A percentile compares a stretch with the other conserved stretches of the same genome.
These are phyloP conservation scores for Saturnispora mendoncae DNA, from an alignment of 805 yeast species.

Conservation along the genomic window DNA sequence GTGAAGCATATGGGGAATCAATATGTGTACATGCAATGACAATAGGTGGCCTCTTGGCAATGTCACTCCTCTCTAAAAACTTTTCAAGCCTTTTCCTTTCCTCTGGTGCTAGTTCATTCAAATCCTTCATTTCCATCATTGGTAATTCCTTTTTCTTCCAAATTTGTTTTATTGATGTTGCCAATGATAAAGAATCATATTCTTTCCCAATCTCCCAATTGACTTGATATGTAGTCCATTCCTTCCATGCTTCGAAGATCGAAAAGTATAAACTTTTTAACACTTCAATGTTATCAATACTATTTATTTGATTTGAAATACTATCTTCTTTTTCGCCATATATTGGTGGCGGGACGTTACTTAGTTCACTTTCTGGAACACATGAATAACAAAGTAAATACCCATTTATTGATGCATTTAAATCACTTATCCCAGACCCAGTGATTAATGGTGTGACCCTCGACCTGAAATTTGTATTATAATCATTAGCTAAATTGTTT, in stretches of 20 bases:
- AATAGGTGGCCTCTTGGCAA: conserved; percentile 47
- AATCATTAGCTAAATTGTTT: conserved; percentile 35
- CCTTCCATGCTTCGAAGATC: conserved; percentile 66
- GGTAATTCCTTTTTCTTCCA: conserved; percentile 36
- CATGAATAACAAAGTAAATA: conserved; percentile 63
- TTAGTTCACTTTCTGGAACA: conserved; percentile 45
- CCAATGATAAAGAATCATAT: conserved; percentile 54
- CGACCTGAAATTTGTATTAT: conserved; percentile 19
- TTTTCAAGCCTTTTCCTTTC: conserved; percentile 5
- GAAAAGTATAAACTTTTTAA: conserved; percentile 44
- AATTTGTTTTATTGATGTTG: conserved; percentile 46
- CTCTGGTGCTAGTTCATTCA: background rate
- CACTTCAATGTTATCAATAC: conserved; percentile 24
- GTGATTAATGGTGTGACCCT: conserved; percentile 57
- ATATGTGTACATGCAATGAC: conserved; percentile 59
- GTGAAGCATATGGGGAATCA: conserved; percentile 49
- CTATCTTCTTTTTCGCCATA: conserved; percentile 8
- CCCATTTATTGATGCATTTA: conserved; percentile 70
- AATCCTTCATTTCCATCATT: conserved; percentile 4
- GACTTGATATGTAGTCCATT: conserved; percentile 44
- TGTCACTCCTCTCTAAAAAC: background rate
- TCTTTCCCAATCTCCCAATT: conserved; percentile 60
- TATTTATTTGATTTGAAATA: background rate
- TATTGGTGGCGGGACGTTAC: conserved; percentile 14
- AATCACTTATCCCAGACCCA: conserved; percentile 71